Percentiles rank a stretch among this genome's conserved stretches.
Evolutionary conservation across 2,329 filamentous ascomycete species (phyloP).

Genomic region (Alternaria sp.): DNA sequence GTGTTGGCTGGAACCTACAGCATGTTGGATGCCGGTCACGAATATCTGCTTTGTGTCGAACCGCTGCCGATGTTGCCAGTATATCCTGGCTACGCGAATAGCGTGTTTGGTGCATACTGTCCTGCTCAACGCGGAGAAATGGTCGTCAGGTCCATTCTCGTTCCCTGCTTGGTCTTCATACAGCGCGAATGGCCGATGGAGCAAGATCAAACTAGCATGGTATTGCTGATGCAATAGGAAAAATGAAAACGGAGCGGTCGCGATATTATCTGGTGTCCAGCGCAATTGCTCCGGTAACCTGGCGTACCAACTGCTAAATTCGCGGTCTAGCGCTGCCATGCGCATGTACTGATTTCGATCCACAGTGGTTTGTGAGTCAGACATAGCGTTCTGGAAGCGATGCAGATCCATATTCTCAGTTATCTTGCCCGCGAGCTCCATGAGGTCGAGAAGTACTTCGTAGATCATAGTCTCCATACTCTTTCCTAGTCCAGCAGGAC

Average conservation of each 20-base stretch:
- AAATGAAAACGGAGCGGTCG: slow-evolving; percentile 54
- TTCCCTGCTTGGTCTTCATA: slow-evolving; percentile 56
- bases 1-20: slow-evolving; percentile 37
- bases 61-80: slow-evolving; percentile 64
- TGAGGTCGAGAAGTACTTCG: slow-evolving; percentile 63
- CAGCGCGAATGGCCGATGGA: slow-evolving; percentile 63
- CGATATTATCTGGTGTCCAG: slow-evolving; percentile 50
- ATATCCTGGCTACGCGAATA: slow-evolving; percentile 62
- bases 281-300: slow-evolving; percentile 58
- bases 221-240: slow-evolving; percentile 66
- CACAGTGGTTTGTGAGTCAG: slow-evolving; percentile 34
- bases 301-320: slow-evolving; percentile 64
- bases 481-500: slow-evolving; percentile 46
- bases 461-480: slow-evolving; percentile 56
- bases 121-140: slow-evolving; percentile 59
- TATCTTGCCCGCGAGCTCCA: slow-evolving; percentile 64
- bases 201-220: slow-evolving; percentile 62
- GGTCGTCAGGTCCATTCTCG: slow-evolving; percentile 51
- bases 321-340: slow-evolving; percentile 62
- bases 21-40: slow-evolving; percentile 62
- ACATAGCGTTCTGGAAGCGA: slow-evolving; percentile 38
- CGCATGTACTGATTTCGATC: slow-evolving; percentile 61
- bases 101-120: slow-evolving; percentile 65
- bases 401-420: slow-evolving; percentile 56
- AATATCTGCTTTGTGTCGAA: slow-evolving; percentile 63